Percentiles rank a stretch among this genome's conserved stretches.
Evolutionary conservation across 768 basidiomycete species (phyloP).

Genomic region (Hydnomerulius pinastri): DNA sequence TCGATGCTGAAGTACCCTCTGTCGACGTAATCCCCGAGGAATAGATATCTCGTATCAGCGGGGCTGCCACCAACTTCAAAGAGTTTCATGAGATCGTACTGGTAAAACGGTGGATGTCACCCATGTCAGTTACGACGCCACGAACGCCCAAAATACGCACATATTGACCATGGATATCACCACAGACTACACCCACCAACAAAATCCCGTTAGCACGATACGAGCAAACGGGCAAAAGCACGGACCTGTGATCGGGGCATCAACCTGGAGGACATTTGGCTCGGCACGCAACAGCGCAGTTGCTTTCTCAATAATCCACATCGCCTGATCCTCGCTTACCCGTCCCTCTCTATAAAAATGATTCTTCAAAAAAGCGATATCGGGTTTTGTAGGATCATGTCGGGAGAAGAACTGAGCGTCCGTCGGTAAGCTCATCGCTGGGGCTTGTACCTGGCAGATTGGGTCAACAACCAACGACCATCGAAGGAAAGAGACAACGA

Average conservation of each 20-base stretch:
- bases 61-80: slow-evolving; percentile 94
- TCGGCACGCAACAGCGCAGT: slow-evolving; percentile 82
- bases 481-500: slow-evolving; percentile 3
- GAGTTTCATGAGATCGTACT: slow-evolving; percentile 95
- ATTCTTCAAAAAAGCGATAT: slow-evolving; percentile 96
- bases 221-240: not conserved
- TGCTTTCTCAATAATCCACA: slow-evolving; percentile 90
- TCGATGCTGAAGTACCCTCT: slow-evolving; percentile 94
- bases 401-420: slow-evolving; percentile 90
- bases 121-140: too few relatives aligned
- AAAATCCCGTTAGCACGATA: slow-evolving; percentile 3
- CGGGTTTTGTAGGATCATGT: slow-evolving; percentile 86
- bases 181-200: slow-evolving; percentile 67
- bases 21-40: slow-evolving; percentile 93
- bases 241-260: slow-evolving; percentile 95
- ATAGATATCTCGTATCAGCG: slow-evolving; percentile 91
- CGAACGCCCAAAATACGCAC: slow-evolving; percentile 53
- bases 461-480: not conserved
- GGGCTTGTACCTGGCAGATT: slow-evolving; percentile 84
- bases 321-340: slow-evolving; percentile 90
- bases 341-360: slow-evolving; percentile 98
- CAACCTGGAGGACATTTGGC: slow-evolving; percentile 89
- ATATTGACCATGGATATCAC: slow-evolving; percentile 99
- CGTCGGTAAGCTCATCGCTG: slow-evolving; percentile 90
- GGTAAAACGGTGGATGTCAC: too few relatives aligned